These are phyloP conservation scores for Colletotrichum simmondsii DNA, from an alignment of 2,329 filamentous ascomycete species.

Conservation along the genomic window DNA sequence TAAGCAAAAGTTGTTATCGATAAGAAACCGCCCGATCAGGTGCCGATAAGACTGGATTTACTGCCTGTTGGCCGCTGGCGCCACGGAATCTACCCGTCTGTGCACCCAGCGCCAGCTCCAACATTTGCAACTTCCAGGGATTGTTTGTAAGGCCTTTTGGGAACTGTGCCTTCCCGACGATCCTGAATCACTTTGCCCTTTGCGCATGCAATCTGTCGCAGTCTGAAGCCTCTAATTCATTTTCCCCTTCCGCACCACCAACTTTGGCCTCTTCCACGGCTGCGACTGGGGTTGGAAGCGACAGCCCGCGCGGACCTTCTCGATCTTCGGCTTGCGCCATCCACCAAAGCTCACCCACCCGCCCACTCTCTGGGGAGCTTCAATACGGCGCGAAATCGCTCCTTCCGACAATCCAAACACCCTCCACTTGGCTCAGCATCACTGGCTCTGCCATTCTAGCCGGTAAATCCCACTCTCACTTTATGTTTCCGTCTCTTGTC, in stretches of 20 bases:
- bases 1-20: slow-evolving; percentile 24
- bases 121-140: slow-evolving; percentile 30
- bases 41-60: slow-evolving; percentile 31
- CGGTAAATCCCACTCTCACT: background rate
- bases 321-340: slow-evolving; percentile 13
- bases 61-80: slow-evolving; percentile 6
- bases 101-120: slow-evolving; percentile 26
- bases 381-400: slow-evolving; percentile 1
- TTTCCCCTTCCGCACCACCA: background rate
- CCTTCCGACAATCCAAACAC: background rate
- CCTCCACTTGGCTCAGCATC: background rate
- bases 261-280: background rate
- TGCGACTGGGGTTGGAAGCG: background rate
- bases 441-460: background rate
- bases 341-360: background rate
- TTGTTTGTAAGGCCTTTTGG: slow-evolving; percentile 1
- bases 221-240: background rate
- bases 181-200: background rate
- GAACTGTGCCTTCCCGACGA: background rate
- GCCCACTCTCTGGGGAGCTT: background rate
- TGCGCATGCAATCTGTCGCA: background rate
- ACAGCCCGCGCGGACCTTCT: background rate
- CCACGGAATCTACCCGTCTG: slow-evolving; percentile 13
- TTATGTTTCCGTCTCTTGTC: background rate
- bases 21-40: slow-evolving; percentile 29